Conservation (phyloP, 139 green algal genomes). For the Chloropicon primus region DNA sequence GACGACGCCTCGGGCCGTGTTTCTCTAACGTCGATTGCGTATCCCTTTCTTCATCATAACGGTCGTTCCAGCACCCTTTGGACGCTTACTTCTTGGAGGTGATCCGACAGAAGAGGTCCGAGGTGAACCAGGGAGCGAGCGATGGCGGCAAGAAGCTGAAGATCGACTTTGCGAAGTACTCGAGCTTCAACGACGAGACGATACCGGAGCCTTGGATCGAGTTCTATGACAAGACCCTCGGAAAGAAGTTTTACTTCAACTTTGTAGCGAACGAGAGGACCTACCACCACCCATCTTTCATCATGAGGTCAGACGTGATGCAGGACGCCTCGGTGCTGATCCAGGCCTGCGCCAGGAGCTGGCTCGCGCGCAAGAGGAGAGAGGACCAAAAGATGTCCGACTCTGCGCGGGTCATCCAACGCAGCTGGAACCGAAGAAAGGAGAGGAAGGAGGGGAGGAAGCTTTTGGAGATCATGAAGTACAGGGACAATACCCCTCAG, state of each 20-base stretch:
- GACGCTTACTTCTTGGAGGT: constrained; percentile 20
- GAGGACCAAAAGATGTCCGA: background rate
- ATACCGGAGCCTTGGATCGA: background rate
- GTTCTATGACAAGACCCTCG: background rate
- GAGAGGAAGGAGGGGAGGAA: background rate
- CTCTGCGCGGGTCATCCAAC: background rate
- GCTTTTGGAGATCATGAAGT: background rate
- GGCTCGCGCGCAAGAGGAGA: background rate
- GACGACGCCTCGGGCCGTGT: too few relatives aligned
- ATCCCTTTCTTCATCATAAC: too few relatives aligned
- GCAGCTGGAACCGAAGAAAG: background rate
- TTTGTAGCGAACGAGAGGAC: background rate
- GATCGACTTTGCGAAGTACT: background rate
- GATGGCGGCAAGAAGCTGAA: background rate
- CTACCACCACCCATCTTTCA: background rate
- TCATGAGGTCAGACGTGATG: background rate
- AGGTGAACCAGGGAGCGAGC: background rate
- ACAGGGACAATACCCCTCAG: background rate
- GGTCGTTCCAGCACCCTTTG: constrained; percentile 13
- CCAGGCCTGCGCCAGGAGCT: background rate
- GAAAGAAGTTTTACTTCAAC: background rate
- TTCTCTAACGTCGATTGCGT: too few relatives aligned
- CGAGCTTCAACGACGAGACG: background rate
- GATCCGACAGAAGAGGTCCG: constrained; percentile 2
- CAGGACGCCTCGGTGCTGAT: background rate